phyloP scores from a whole-genome alignment of 2,329 filamentous ascomycete genomes.

The Sarocladium oryzae region DNA sequence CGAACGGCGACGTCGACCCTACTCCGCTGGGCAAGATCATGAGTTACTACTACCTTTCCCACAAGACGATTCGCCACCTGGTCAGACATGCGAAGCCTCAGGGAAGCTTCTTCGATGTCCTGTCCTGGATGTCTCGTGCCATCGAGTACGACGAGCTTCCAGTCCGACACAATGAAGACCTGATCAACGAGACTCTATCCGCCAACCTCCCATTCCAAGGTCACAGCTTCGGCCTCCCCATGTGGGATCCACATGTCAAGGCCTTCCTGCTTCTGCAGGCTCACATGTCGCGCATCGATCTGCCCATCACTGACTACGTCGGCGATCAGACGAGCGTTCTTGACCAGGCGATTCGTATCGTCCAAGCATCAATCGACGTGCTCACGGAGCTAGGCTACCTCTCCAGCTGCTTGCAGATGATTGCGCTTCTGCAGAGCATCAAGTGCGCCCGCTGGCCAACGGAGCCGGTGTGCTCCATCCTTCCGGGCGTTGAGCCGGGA shows the following conservation, averaged over 20 bases:
- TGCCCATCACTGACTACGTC: constrained; percentile 95
- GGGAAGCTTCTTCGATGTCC: constrained; percentile 72
- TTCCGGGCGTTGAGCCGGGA: constrained; percentile 60
- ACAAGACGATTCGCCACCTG: constrained; percentile 86
- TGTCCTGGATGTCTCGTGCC: constrained; percentile 89
- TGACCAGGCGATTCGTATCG: constrained; percentile 93
- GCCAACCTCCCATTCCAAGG: constrained; percentile 65
- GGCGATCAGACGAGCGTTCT: constrained; percentile 86
- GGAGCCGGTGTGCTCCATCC: constrained; percentile 70
- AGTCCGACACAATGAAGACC: constrained; percentile 95
- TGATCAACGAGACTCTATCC: constrained; percentile 89
- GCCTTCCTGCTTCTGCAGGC: constrained; percentile 90
- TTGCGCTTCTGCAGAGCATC: constrained; percentile 80
- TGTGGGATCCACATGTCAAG: constrained; percentile 99
- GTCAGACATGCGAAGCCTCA: constrained; percentile 67
- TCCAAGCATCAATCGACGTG: constrained; percentile 91
- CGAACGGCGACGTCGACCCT: constrained; percentile 82
- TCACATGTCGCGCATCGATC: constrained; percentile 85
- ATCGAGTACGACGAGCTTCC: constrained; percentile 97
- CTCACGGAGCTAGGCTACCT: constrained; percentile 82
- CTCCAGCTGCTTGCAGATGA: constrained; percentile 73
- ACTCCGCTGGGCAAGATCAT: constrained; percentile 96
- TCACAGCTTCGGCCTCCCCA: constrained; percentile 63
- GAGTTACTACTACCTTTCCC: constrained; percentile 98
- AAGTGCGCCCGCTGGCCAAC: constrained; percentile 89